Percentiles rank a stretch among this genome's conserved stretches.
phyloP scores from a whole-genome alignment of 2,329 filamentous ascomycete species.

The Bipolaris oryzae region DNA sequence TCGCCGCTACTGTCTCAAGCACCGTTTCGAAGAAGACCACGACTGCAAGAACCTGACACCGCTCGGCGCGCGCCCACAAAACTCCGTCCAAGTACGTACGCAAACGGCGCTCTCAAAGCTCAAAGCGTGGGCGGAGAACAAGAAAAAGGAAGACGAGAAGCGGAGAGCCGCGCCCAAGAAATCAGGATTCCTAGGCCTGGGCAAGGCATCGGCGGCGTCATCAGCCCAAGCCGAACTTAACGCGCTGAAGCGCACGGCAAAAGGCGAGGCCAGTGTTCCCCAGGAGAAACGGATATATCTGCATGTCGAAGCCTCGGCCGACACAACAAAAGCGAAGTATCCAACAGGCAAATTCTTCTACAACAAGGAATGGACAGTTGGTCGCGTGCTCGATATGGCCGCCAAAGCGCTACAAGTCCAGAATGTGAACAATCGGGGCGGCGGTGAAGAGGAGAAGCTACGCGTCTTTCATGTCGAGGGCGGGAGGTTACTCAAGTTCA shows the following conservation, averaged over 20 bases:
- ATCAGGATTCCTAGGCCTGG: slow-evolving; percentile 32
- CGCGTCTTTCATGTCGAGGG: slow-evolving; percentile 93
- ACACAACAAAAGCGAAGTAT: slow-evolving; percentile 81
- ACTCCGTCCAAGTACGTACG: slow-evolving; percentile 21
- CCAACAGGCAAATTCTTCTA: slow-evolving; percentile 66
- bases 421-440: slow-evolving; percentile 81
- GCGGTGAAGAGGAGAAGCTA: slow-evolving; percentile 77
- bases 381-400: slow-evolving; percentile 77
- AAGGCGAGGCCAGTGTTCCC: slow-evolving; percentile 83
- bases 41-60: slow-evolving; percentile 73
- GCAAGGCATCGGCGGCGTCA: slow-evolving; percentile 53
- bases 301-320: slow-evolving; percentile 86
- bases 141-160: slow-evolving; percentile 74
- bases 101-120: slow-evolving; percentile 75
- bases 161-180: slow-evolving; percentile 27
- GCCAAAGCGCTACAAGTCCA: slow-evolving; percentile 78
- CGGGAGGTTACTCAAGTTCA: slow-evolving; percentile 83
- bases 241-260: slow-evolving; percentile 81
- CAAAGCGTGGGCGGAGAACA: slow-evolving; percentile 78
- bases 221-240: slow-evolving; percentile 73
- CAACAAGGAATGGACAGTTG: slow-evolving; percentile 80
- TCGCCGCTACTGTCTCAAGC: slow-evolving; percentile 76
- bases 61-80: slow-evolving; percentile 57
- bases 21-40: slow-evolving; percentile 80
- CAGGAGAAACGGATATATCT: slow-evolving; percentile 87